Evolutionary conservation across 768 basidiomycete genomes (phyloP), one percentile per base, ranked within the genome.

Genomic region (Phallus indusiatus): DNA sequence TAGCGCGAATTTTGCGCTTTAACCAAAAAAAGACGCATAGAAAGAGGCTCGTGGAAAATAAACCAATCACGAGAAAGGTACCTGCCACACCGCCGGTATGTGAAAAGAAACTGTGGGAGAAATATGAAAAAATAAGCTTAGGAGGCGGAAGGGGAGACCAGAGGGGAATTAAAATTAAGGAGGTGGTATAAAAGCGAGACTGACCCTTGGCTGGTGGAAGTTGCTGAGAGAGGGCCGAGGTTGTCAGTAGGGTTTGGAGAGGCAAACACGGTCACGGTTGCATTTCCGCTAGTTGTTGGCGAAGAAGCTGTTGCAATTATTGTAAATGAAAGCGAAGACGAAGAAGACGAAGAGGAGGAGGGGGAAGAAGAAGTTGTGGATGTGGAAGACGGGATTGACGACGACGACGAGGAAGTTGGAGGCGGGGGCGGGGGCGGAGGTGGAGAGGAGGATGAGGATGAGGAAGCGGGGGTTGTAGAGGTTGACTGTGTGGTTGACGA

Each of bases 41-140:
- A 53, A 77, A 28, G 18, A 69, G 62, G 18, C 68, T 72, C 47
- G 75, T 12, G 18, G 61, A 68, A 8, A 75, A 59, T 2, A 81
- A 62, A 52, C 73, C 76, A 55, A 74, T 70, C 58, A 72, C 68
- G 46, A 74, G 70, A 60, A 80, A 81, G 0, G 73, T 74, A 46
- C 73, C 76, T 0, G 75, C 79, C 18, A 79, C 75, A 0, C 76
- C 79, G 36, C 71, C 75, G 54, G 72, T 76, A 62, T 77, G 74
- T 50, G 70, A 62, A 63, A 78, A 74, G 72, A 81, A 81, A 60
- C 79, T 80, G 55, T 21, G 33, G 33, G 12, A 21, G 17, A 14
- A 48, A 18, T 14, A 57, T 47, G 47, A 57, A 47, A 12, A 28
- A 16, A n/a, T 42, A 42, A 42, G 42, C 14, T 42, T 42, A 42